Percentiles rank a stretch among this genome's conserved stretches.
Evolutionary conservation across 257 asterid species (phyloP).

Genomic region (Jasminum sambac): DNA sequence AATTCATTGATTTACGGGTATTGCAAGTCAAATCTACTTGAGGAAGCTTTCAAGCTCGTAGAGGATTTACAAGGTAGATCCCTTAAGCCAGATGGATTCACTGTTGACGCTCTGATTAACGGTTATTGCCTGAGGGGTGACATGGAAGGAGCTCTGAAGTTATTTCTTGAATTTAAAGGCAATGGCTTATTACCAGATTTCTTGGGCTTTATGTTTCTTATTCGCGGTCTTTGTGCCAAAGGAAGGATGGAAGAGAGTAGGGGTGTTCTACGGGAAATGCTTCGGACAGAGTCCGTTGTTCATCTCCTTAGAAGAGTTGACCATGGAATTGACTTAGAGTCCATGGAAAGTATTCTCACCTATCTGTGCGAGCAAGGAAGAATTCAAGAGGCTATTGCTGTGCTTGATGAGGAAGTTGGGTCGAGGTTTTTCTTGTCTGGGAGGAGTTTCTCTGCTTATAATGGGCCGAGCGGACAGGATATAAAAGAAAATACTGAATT

Average conservation of each 20-base stretch:
- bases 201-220: conserved; percentile 66
- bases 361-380: conserved; percentile 78
- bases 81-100: conserved; percentile 74
- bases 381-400: conserved; percentile 64
- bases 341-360: conserved; percentile 55
- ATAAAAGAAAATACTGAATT: conserved; percentile 23
- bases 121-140: conserved; percentile 81
- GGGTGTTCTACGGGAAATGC: conserved; percentile 78
- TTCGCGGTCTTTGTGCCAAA: conserved; percentile 75
- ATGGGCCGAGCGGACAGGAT: conserved; percentile 24
- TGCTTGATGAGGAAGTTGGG: conserved; percentile 77
- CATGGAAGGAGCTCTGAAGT: conserved; percentile 76
- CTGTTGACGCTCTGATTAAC: conserved; percentile 64
- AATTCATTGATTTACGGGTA: conserved; percentile 82
- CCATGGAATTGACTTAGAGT: conserved; percentile 53
- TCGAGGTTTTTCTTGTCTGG: conserved; percentile 41
- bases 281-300: conserved; percentile 50
- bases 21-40: conserved; percentile 59
- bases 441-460: conserved; percentile 27
- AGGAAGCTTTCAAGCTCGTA: conserved; percentile 58
- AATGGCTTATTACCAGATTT: conserved; percentile 73
- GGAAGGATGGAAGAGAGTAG: conserved; percentile 98
- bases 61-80: conserved; percentile 53
- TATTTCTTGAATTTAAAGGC: conserved; percentile 54
- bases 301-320: conserved; percentile 52